Conservation (phyloP, 345 rosid species). For the Physaria fendleri region DNA sequence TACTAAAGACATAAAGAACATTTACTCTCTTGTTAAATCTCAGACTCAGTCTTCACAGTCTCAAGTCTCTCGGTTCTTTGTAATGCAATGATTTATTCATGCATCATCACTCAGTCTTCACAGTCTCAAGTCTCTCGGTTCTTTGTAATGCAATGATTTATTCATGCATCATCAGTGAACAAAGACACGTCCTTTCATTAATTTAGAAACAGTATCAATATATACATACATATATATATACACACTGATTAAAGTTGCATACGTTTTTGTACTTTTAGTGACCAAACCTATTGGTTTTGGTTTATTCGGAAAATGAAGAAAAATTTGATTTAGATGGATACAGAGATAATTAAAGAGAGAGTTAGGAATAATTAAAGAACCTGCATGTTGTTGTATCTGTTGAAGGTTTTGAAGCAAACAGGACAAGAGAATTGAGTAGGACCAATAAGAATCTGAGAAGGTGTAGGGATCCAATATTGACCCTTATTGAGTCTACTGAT, state of each 20-base stretch:
- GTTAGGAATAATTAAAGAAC: constrained; percentile 28
- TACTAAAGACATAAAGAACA: constrained; percentile 63
- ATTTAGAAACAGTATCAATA: constrained; percentile 29
- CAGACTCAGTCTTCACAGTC: constrained; percentile 35
- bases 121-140: constrained; percentile 48
- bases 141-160: constrained; percentile 36
- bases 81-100: constrained; percentile 36
- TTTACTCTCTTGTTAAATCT: constrained; percentile 61
- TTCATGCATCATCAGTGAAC: constrained; percentile 32
- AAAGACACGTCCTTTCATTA: constrained; percentile 23
- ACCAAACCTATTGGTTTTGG: constrained; percentile 6
- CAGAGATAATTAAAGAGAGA: constrained; percentile 5
- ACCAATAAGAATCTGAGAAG: constrained; percentile 93
- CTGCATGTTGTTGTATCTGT: constrained; percentile 99
- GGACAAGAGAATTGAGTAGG: constrained; percentile 99
- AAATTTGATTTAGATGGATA: no score
- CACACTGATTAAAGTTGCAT: constrained; percentile 13
- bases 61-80: constrained; percentile 44
- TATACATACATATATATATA: background rate
- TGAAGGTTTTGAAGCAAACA: constrained; percentile 97
- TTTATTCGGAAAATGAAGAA: constrained; percentile 3
- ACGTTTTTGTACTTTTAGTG: constrained; percentile 6
- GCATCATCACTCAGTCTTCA: constrained; percentile 33
- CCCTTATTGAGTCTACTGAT: constrained; percentile 79
- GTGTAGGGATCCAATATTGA: constrained; percentile 97